These are phyloP conservation scores for Synchytrium microbalum DNA, from an alignment of 371 early-diverging fungal genomes.

Conservation along the genomic window DNA sequence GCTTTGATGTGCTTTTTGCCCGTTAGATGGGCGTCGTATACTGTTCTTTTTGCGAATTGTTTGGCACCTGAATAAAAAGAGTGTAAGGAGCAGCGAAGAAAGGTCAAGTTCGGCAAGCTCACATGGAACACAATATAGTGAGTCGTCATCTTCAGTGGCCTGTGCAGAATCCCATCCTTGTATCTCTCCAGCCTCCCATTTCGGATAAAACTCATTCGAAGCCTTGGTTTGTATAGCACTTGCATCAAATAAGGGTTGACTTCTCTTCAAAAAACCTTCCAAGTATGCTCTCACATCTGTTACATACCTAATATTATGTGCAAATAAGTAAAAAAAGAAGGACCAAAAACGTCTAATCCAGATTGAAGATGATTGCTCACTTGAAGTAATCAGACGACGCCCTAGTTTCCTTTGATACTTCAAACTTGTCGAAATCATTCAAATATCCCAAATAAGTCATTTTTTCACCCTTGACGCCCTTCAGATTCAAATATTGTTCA, in stretches of 20 bases:
- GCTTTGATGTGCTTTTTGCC: constrained; percentile 88
- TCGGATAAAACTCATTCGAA: constrained; percentile 45
- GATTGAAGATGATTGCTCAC: constrained; percentile 26
- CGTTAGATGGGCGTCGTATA: constrained; percentile 75
- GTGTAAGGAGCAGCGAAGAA: not conserved
- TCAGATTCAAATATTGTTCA: constrained; percentile 73
- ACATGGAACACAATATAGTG: constrained; percentile 75
- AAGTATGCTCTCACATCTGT: constrained; percentile 58
- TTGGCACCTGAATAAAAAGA: constrained; percentile 45
- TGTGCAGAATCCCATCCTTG: constrained; percentile 54
- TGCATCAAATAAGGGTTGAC: constrained; percentile 73
- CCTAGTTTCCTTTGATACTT: constrained; percentile 57
- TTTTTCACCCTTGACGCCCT: constrained; percentile 57
- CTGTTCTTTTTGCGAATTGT: constrained; percentile 74
- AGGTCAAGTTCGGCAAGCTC: constrained; percentile 17
- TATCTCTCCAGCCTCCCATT: constrained; percentile 52
- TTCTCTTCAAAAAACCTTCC: constrained; percentile 61
- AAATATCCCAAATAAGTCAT: constrained; percentile 76
- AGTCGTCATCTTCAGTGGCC: constrained; percentile 30
- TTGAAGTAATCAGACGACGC: constrained; percentile 44
- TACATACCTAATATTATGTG: constrained; percentile 50
- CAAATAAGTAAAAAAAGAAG: not conserved
- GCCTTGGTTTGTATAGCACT: constrained; percentile 42
- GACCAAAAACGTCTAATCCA: constrained; percentile 10
- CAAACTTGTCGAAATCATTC: constrained; percentile 58